Evolutionary conservation across 345 rosid genomes (phyloP), one percentile per base, ranked within the genome.

Genomic region (Toxicodendron radicans): DNA sequence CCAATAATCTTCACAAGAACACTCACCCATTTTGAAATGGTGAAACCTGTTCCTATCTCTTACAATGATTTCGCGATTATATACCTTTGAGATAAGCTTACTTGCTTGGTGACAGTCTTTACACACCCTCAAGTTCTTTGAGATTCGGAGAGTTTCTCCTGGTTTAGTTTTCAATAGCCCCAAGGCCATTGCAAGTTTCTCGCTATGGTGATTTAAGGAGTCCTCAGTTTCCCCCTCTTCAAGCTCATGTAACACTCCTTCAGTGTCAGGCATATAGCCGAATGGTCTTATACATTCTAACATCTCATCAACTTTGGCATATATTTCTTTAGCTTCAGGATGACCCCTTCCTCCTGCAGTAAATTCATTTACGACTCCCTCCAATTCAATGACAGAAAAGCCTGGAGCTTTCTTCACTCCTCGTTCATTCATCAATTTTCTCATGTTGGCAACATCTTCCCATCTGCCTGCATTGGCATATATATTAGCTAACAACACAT

Each of bases 121-220:
- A 16, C 83, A 81, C 0, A 72, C 79, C 58, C 80, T 62, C 51
- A 83, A 70, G 58, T 78, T 81, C 60, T 84, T 81, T 0, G 75
- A 76, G 52, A 75, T 74, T 1, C 83, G 75, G n/a, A 83, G 69
- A 43, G 76, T 81, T 48, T 83, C 77, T 2, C 84, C 76, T 0
- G 76, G 71, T 73, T 72, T 72, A 2, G 83, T 79, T 70, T 70
- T 75, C 58, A 75, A 62, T 60, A 79, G 61, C 5, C 90, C 90
- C 5, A 74, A 77, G 9, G 86, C 90, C 61, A 82, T 80, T 27
- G 85, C 90, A 10, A 82, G 85, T 70, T 83, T 83, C 79, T 83
- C 86, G 12, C 85, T 81, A 14, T 83, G 86, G 71, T 69, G 73
- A 66, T 59, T 43, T 21, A 75, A 69, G 20, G 75, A 60, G 30